Evolutionary conservation across 2,329 filamentous ascomycete genomes (phyloP), one percentile per base, ranked within the genome.

Genomic region (Chrysosporium keratinophilum): DNA sequence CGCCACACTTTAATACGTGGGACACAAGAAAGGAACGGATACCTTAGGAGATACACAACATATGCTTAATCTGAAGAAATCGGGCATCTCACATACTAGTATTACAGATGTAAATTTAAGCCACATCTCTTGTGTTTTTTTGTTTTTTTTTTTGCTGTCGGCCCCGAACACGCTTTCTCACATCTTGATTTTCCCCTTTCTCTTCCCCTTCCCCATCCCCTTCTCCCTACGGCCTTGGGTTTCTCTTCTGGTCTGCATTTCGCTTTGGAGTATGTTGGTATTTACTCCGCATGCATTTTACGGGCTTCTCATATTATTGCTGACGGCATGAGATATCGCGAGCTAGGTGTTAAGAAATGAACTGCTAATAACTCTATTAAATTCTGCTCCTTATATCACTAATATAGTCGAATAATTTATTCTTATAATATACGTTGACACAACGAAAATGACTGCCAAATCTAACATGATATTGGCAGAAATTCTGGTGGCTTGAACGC

Each of bases 41-140:
- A 34, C 33, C 31, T 48, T 49, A 35, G 31, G 4, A 40, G 19
- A 49, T 49, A 33, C 28, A 31, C 31, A 14, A 31, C 19, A 49
- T 49, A 3, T 12, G 15, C 37, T 37, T 15, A 47, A 37, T 20
- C 5, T 37, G 33, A 47, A 46, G 14, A n/a, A 23, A 47, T 15
- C 5, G 19, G 19, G 11, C 11, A 39, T 46, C 42, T 6, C 31
- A 15, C 42, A 11, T 46, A 19, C 34, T 19, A 31, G 40, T 39
- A n/a, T n/a, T n/a, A 19, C 41, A 52, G 34, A 40, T 52, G 50
- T 46, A 52, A 46, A 52, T 40, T 28, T 52, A 52, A 34, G 35
- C 50, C 34, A 50, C 52, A 31, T 50, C 37, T 34, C 41, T 23
- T 33, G n/a, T 43, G 6, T 6, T 10, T 33, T 23, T 15, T 1